Evolutionary conservation across 2,329 filamentous ascomycete genomes (phyloP), one percentile per base, ranked within the genome.

Genomic region (Bipolaris gigantea): DNA sequence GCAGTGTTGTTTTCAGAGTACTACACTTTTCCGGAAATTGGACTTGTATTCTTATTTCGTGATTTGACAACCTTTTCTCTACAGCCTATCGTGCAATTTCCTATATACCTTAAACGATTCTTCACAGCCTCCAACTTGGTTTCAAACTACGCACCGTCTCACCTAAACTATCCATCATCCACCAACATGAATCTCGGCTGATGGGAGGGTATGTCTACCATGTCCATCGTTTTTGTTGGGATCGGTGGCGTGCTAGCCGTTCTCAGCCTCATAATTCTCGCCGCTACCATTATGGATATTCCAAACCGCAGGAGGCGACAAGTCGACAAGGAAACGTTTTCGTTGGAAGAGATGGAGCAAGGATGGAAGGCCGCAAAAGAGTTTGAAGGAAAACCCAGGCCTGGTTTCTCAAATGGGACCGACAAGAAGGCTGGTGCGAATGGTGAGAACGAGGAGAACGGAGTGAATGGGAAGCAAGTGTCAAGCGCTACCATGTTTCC

Each of bases 281-380:
- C 25, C 6, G 50, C 58, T n/a, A 19, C 53, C 48, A 32, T 55
- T 16, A 47, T 56, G 16, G 55, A 59, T 19, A 21, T 62, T 2
- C 58, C 60, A 18, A 60, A 57, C 21, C 58, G 58, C 21, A 44
- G 51, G 18, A 52, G 45, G 32, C 35, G 48, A 34, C 52, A 44
- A 19, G 27, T 55, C 13, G 45, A 54, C 19, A 43, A 25, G 11
- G 50, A 50, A 8, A 48, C 49, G 30, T 46, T 59, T 42, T 25
- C 41, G 30, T 8, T 18, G 15, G 55, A 61, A 8, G 56, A 57
- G 27, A 50, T 46, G 33, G 54, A 59, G 35, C 44, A 53, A 32
- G 63, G 59, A 4, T 63, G 56, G 38, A 60, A 54, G n/a, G 27
- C 50, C 44, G 61, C 57, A 25, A 65, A 67, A 59, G 30, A 57